A percentile compares a stretch with the other conserved stretches of the same genome.
phyloP scores from a whole-genome alignment of 164 flowering plant species.

The Umbellularia californica region DNA sequence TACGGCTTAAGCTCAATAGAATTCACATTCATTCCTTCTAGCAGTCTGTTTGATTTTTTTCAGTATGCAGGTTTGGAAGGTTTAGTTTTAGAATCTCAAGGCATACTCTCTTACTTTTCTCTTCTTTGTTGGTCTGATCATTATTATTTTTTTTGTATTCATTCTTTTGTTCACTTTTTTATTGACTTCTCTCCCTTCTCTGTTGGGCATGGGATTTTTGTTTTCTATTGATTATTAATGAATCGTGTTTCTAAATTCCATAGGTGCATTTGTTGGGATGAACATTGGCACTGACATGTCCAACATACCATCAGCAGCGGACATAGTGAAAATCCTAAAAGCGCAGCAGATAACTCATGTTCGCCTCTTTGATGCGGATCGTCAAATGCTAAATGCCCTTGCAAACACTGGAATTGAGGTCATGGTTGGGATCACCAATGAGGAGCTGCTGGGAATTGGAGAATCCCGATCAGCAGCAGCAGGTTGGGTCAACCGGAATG shows the following conservation, averaged over 20 bases:
- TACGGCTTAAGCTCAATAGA: background rate
- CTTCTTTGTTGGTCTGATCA: background rate
- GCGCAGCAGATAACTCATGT: constrained; percentile 58
- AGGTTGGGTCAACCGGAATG: constrained; percentile 75
- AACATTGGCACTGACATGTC: constrained; percentile 62
- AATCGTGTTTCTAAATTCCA: constrained; percentile 5
- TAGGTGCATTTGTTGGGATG: constrained; percentile 68
- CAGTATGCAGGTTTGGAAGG: background rate
- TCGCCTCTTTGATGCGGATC: constrained; percentile 65
- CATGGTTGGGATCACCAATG: constrained; percentile 70
- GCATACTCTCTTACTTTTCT: background rate
- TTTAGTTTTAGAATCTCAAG: background rate
- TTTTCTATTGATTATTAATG: background rate
- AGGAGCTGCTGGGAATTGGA: constrained; percentile 69
- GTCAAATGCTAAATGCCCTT: constrained; percentile 58
- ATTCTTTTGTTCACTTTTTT: background rate
- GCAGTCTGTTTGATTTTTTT: background rate
- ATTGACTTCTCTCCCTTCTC: background rate
- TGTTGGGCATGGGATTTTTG: background rate
- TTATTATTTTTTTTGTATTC: background rate
- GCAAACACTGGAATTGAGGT: constrained; percentile 69
- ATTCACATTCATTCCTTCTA: background rate
- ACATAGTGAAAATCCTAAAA: constrained; percentile 49
- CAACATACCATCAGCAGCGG: constrained; percentile 46
- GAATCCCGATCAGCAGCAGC: constrained; percentile 66